Evolutionary conservation across 164 flowering plant genomes (phyloP).

Genomic region (Tinospora cordifolia): DNA sequence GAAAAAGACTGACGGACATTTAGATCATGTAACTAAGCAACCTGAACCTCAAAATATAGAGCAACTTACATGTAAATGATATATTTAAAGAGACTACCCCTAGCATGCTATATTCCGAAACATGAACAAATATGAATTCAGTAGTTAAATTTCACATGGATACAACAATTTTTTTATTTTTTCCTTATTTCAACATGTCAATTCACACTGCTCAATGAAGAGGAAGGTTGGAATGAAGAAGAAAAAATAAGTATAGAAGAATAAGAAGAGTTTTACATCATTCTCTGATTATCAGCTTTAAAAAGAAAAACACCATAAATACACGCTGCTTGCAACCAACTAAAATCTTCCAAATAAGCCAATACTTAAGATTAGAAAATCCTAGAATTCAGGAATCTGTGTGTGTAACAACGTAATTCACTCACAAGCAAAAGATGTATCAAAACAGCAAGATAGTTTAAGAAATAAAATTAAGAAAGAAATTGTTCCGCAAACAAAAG

Average conservation of each 20-base stretch:
- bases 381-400: not conserved
- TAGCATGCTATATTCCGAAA: too few species aligned
- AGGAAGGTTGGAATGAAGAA: too few species aligned
- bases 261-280: not conserved
- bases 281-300: not conserved
- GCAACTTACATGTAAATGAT: too few species aligned
- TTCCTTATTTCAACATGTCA: too few species aligned
- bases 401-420: not conserved
- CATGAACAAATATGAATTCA: too few species aligned
- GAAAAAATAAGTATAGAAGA: not conserved
- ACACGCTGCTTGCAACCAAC: not conserved
- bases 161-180: too few species aligned
- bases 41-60: too few species aligned
- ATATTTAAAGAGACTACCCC: too few species aligned
- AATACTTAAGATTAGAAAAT: not conserved
- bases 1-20: too few species aligned
- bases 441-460: not conserved
- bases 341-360: not conserved
- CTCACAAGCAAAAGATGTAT: not conserved
- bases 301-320: not conserved
- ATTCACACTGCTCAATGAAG: too few species aligned
- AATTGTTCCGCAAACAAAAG: not conserved
- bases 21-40: too few species aligned
- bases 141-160: too few species aligned
- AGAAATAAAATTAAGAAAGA: not conserved